Evolutionary conservation across 2,329 filamentous ascomycete species (phyloP).

Genomic region (Neopestalotiopsis rosae): DNA sequence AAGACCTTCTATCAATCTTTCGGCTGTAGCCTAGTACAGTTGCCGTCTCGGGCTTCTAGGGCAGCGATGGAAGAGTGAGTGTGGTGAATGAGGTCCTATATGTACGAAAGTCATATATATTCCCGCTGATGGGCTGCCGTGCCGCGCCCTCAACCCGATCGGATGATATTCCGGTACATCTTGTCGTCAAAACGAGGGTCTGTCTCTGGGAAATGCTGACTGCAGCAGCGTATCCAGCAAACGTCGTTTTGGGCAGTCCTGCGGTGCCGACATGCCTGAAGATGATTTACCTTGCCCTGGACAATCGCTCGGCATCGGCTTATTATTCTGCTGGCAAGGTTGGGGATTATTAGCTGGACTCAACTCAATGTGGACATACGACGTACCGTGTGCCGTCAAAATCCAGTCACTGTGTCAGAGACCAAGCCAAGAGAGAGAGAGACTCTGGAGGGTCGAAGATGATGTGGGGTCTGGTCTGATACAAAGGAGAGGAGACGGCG

Average conservation of each 20-base stretch:
- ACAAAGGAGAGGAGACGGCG: neutral
- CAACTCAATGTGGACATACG: neutral
- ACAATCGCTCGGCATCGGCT: neutral
- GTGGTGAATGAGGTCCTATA: too few species aligned
- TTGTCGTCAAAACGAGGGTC: too few species aligned
- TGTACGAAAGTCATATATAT: too few species aligned
- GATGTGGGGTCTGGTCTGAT: neutral
- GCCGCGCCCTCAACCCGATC: too few species aligned
- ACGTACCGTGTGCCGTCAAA: neutral
- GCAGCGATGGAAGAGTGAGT: neutral
- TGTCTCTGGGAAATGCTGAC: too few species aligned
- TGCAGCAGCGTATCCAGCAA: neutral
- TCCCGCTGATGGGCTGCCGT: too few species aligned
- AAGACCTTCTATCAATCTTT: neutral
- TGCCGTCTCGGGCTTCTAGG: neutral
- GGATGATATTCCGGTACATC: too few species aligned
- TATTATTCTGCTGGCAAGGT: neutral
- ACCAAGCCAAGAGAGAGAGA: neutral
- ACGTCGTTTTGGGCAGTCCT: neutral
- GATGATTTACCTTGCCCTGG: neutral
- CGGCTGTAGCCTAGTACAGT: neutral
- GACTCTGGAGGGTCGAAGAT: neutral
- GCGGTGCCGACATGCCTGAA: neutral
- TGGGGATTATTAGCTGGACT: too few species aligned
- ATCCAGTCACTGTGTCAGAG: neutral